Conservation (phyloP, 768 basidiomycete genomes). For the Gloeophyllum trabeum region DNA sequence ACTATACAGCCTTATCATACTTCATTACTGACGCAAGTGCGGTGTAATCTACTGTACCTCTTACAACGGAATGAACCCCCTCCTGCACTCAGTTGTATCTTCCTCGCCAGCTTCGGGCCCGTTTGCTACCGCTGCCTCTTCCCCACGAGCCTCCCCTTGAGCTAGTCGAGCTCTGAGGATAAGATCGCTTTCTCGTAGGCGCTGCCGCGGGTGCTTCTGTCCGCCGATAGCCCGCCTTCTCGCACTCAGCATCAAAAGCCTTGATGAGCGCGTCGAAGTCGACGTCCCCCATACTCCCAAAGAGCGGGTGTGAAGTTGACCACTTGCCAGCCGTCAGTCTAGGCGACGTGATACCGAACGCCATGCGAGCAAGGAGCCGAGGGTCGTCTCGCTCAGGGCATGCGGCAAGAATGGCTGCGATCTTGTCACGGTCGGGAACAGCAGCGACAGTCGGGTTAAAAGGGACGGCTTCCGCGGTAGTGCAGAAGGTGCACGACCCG, state of each 20-base stretch:
- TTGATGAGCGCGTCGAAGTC: conserved; percentile 28
- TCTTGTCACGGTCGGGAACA: conserved; percentile 16
- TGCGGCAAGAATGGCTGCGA: conserved; percentile 26
- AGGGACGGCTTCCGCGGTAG: conserved; percentile 19
- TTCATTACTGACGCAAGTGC: too few relatives aligned
- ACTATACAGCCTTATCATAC: too few relatives aligned
- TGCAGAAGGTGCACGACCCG: conserved; percentile 31
- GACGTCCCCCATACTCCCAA: conserved; percentile 28
- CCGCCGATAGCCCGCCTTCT: conserved; percentile 21
- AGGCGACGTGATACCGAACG: conserved; percentile 36
- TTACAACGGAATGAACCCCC: too few relatives aligned
- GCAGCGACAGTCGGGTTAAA: conserved; percentile 16
- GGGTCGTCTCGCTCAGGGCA: conserved; percentile 37
- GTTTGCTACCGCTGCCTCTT: too few relatives aligned
- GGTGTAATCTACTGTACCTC: too few relatives aligned
- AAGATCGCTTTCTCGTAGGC: conserved; percentile 11
- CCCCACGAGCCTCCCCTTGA: too few relatives aligned
- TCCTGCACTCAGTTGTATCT: too few relatives aligned
- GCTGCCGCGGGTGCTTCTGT: conserved; percentile 2
- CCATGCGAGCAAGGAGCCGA: conserved; percentile 36
- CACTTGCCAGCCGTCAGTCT: conserved; percentile 30
- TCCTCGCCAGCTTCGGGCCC: too few relatives aligned
- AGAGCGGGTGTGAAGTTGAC: conserved; percentile 27
- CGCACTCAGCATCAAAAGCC: conserved; percentile 30
- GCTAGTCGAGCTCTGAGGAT: conserved; percentile 5